phyloP scores from a whole-genome alignment of 2,329 filamentous ascomycete species.

The Stagonosporopsis cucurbitacearum region DNA sequence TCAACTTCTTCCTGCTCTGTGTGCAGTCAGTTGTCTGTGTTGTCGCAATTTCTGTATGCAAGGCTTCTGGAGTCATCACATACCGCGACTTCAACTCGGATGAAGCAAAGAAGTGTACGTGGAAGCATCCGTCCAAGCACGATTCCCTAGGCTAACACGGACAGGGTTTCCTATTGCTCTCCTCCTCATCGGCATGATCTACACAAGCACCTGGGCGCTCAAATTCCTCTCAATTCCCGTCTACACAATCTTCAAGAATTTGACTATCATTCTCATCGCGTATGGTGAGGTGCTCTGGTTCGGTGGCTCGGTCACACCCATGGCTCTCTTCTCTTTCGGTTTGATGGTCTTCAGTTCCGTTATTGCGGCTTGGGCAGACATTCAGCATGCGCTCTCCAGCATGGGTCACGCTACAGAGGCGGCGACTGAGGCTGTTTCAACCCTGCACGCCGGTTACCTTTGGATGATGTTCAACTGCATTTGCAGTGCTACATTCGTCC shows the following conservation, averaged over 20 bases:
- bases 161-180: slow-evolving; percentile 95
- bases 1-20: slow-evolving; percentile 93
- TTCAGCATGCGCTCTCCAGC: slow-evolving; percentile 79
- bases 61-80: slow-evolving; percentile 79
- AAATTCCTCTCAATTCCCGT: slow-evolving; percentile 97
- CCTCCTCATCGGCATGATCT: slow-evolving; percentile 98
- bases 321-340: slow-evolving; percentile 91
- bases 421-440: slow-evolving; percentile 78
- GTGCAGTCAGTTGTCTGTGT: slow-evolving; percentile 92
- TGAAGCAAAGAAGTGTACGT: slow-evolving; percentile 90
- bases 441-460: slow-evolving; percentile 90
- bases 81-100: slow-evolving; percentile 84
- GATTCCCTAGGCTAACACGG: slow-evolving; percentile 20
- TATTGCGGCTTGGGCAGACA: slow-evolving; percentile 96
- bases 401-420: slow-evolving; percentile 62
- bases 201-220: slow-evolving; percentile 93
- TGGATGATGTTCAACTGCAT: slow-evolving; percentile 99
- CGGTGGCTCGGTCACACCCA: slow-evolving; percentile 84
- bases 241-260: slow-evolving; percentile 99
- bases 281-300: slow-evolving; percentile 99
- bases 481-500: slow-evolving; percentile 86
- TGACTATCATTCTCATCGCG: slow-evolving; percentile 98
- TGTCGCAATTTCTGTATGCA: slow-evolving; percentile 80
- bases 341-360: slow-evolving; percentile 96
- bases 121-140: not conserved